Evolutionary conservation across 2,329 filamentous ascomycete species (phyloP), one percentile per base, ranked within the genome.

Genomic region (Penicillium glabrum): DNA sequence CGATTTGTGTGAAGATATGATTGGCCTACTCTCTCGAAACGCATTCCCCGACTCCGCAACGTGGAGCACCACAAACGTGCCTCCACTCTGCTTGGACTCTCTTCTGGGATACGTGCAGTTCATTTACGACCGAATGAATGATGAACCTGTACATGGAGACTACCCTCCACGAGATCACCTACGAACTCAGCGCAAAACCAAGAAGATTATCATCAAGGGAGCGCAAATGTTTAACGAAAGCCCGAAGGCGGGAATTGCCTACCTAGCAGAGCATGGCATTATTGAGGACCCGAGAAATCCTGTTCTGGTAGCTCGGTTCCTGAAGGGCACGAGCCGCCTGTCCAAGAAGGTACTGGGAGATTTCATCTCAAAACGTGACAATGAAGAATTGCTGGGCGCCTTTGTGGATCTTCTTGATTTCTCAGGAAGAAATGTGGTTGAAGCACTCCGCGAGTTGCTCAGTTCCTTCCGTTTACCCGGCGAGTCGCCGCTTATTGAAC

Each of bases 21-120:
- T 99, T 58, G 93, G 95, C 0, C 82, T 99, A 33, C 80, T 99
- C 16, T 93, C 95, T 21, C 86, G 95, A 57, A 99, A 97, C 72
- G 95, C 95, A 2, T 89, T 99, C 62, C 96, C 95, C 0, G 95
- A 99, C 72, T 96, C 95, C 9, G 95, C 93, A 6, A 97, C 93
- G 6, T 99, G 95, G 95, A 99, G 96, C 73, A 99, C 95, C 11
- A 97, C 93, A 5, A 99, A 96, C 70, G 96, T 99, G 1, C 95
- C 95, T 16, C 95, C 95, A 0, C 79, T 99, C 3, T 99, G 95
- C 68, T 81, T 99, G 23, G 95, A 99, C 76, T 92, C 95, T 10
- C 80, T 99, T 11, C 81, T 99, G 24, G 88, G 91, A 16, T 98
- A 93, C 67, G 86, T 99, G 33, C 93, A 97, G 69, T 96, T 91